Evolutionary conservation across 345 rosid species (phyloP), one percentile per base, ranked within the genome.

Genomic region (Populus euphratica): DNA sequence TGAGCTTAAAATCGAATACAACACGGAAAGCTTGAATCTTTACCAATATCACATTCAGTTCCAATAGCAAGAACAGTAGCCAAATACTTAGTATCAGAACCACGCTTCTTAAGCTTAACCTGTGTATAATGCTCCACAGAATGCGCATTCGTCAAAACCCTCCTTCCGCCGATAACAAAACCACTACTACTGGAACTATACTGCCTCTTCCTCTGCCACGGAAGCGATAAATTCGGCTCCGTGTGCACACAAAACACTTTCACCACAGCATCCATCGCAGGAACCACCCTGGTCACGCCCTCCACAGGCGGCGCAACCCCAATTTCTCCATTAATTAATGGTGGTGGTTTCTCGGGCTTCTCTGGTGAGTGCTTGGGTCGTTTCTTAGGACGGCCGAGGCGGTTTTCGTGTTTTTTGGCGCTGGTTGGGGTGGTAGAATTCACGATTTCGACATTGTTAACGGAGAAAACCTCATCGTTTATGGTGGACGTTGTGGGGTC

Each of bases 181-280:
- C 98, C 98, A 64, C 99, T 92, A 41, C 96, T 93, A 73, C 92
- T 92, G n/a, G 98, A 93, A 73, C 97, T 92, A 69, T 95, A 95
- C 87, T 95, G 98, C 44, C 97, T 78, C 83, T 95, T 95, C 82
- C 97, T 84, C 82, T 95, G 99, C 99, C 99, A 95, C 9, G 98
- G 93, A 5, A 92, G 85, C 6, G 98, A 95, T 86, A 89, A 95
- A 84, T 95, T 95, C 10, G 99, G 99, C 80, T 93, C 97, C 16
- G 98, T 92, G 67, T 93, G 99, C 25, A 92, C 98, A 47, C 99
- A 95, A 54, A 95, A 93, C 62, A 95, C 96, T 80, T 95, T 95
- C 72, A 95, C 98, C 14, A 93, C 99, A 27, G 99, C 89, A 52
- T 94, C 97, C 98, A 94, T 94, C 4, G 91, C 91, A 16, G 94